Evolutionary conservation across 2,329 filamentous ascomycete species (phyloP), one percentile per base, ranked within the genome.

Genomic region (Penicillium sp.): DNA sequence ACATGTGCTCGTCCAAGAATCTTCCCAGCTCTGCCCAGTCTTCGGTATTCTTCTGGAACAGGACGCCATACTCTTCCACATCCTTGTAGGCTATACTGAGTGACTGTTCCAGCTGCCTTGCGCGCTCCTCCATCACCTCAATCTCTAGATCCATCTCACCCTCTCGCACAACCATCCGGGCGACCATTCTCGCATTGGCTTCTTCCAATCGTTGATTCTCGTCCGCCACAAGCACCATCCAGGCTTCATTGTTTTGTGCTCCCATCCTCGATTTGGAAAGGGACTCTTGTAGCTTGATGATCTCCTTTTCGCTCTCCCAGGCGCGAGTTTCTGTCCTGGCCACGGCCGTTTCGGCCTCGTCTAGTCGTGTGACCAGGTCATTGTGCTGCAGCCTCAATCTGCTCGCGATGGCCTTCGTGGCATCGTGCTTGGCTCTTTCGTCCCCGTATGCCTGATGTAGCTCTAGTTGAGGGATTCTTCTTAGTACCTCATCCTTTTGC

Each of bases 31-130:
- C 38, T 5, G 35, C 37, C 53, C 38, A 55, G n/a, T 55, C 53
- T 17, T 44, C 38, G 12, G 26, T 30, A 13, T 45, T 45, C n/a
- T 55, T 42, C n/a, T 55, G 53, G 7, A 45, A 55, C 22, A 55
- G 17, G 4, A 42, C 10, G 4, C 37, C 37, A 42, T 45, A 55
- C 28, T 40, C 40, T 19, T 45, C n/a, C 10, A 45, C 53, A 55
- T 28, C 26, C 13, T 44, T 28, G 40, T 30, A 55, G 37, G 37
- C 53, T 22, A 44, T 30, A n/a, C 12, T 44, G 26, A 55, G 53
- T n/a, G 53, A 45, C 13, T 55, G 37, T 30, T 55, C 38, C 9
- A 55, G 28, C 2, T 12, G 38, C 2, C 24, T 26, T 37, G 53
- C 38, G 45, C n/a, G 22, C 17, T 30, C 6, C n/a, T 44, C 53